A percentile compares a stretch with the other conserved stretches of the same genome.
phyloP scores from a whole-genome alignment of 371 early-diverging fungal species.

The Coemansia sp. region DNA sequence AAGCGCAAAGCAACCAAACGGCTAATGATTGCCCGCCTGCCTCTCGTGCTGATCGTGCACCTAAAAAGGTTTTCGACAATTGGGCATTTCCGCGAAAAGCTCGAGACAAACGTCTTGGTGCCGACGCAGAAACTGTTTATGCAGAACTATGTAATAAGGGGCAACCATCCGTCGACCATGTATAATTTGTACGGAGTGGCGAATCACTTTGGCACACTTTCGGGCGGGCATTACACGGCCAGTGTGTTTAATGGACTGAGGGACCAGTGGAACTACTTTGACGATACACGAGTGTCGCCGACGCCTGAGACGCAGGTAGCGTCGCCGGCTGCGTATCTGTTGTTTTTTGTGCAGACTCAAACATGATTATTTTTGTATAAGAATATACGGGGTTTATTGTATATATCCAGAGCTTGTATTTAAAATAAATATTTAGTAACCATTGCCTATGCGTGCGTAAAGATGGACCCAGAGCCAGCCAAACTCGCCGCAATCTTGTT shows the following conservation, averaged over 20 bases:
- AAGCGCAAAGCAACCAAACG: constrained; percentile 74
- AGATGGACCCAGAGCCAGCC: constrained; percentile 77
- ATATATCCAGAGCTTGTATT: not conserved
- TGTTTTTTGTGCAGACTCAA: constrained; percentile 60
- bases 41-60: constrained; percentile 86
- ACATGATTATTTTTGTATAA: not conserved
- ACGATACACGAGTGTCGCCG: constrained; percentile 82
- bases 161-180: constrained; percentile 21
- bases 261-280: constrained; percentile 88
- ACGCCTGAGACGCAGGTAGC: constrained; percentile 66
- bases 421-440: too few species aligned
- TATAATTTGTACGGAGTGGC: constrained; percentile 94
- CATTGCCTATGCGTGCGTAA: constrained; percentile 47
- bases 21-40: constrained; percentile 76
- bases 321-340: constrained; percentile 62
- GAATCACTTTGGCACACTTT: constrained; percentile 91
- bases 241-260: constrained; percentile 76
- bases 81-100: constrained; percentile 90
- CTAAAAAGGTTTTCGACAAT: constrained; percentile 91
- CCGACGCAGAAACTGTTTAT: constrained; percentile 66
- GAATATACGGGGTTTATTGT: not conserved
- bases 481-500: constrained; percentile 83
- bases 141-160: constrained; percentile 43
- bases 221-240: constrained; percentile 95
- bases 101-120: constrained; percentile 84